Percentiles rank a stretch among this genome's conserved stretches.
These are phyloP conservation scores for Trichosporon sp. DNA, from an alignment of 1,284 basidiomycete species.

Conservation along the genomic window DNA sequence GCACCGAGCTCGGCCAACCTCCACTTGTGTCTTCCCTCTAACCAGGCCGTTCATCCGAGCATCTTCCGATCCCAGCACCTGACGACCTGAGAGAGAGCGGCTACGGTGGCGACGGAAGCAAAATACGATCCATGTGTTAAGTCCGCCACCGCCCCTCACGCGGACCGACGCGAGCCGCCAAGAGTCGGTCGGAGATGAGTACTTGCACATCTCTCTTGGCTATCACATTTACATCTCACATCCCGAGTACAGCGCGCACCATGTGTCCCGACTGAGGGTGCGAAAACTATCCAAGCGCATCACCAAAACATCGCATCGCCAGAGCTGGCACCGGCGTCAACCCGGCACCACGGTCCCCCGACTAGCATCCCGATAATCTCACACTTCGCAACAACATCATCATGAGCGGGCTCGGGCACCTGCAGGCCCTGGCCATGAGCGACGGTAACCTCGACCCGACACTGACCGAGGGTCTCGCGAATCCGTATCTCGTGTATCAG, in stretches of 20 bases:
- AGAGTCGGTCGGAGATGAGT: neutral
- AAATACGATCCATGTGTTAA: neutral
- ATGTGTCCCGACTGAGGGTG: slow-evolving; percentile 7
- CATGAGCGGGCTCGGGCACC: neutral
- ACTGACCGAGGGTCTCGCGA: slow-evolving; percentile 41
- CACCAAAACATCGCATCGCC: neutral
- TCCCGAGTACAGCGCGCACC: neutral
- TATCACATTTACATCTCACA: neutral
- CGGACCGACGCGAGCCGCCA: neutral
- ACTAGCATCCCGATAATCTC: neutral
- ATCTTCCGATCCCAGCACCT: neutral
- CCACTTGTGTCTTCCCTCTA: neutral
- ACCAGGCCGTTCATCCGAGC: neutral
- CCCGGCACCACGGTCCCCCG: neutral
- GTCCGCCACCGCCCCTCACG: neutral
- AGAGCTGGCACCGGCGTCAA: neutral
- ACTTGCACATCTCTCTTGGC: neutral
- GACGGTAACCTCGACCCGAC: neutral
- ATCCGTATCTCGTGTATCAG: slow-evolving; percentile 75
- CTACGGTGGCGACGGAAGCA: slow-evolving; percentile 12
- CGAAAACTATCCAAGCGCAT: neutral
- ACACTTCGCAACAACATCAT: neutral
- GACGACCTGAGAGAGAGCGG: neutral
- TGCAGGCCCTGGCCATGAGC: slow-evolving; percentile 12
- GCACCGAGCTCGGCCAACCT: neutral